These are phyloP conservation scores for Hondaea fermentalgiana DNA, from an alignment of 108 stramenopile species.

Conservation along the genomic window DNA sequence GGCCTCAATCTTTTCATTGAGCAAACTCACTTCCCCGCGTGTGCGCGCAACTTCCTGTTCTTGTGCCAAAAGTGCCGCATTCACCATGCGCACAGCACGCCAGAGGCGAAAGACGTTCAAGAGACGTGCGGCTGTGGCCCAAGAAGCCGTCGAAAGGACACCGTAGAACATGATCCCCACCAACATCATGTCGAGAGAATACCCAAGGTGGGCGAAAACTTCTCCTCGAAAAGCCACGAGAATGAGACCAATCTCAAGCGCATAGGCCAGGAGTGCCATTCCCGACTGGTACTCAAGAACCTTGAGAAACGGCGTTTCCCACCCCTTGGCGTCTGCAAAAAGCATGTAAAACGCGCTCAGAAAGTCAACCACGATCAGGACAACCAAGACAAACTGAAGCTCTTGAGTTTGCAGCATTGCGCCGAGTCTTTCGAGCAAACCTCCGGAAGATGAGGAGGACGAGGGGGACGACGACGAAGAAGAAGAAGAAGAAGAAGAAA, in stretches of 20 bases:
- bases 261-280: not conserved
- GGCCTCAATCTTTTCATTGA: not conserved
- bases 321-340: not conserved
- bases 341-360: not conserved
- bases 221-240: not conserved
- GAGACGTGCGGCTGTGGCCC: not conserved
- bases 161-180: conserved; percentile 3
- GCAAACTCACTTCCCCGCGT: not conserved
- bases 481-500: too few species aligned
- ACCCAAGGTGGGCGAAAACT: not conserved
- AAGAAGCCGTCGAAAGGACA: not conserved
- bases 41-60: not conserved
- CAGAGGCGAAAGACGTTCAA: not conserved
- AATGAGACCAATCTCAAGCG: not conserved
- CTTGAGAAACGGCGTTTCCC: not conserved
- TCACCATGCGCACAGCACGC: not conserved
- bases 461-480: too few species aligned
- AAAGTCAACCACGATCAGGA: not conserved
- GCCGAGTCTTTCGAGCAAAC: not conserved
- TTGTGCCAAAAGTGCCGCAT: not conserved
- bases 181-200: not conserved
- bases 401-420: not conserved
- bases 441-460: not conserved
- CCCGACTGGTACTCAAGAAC: not conserved
- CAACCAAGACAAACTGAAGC: not conserved